Percentiles rank a stretch among this genome's conserved stretches.
These are phyloP conservation scores for Nothophoma quercina DNA, from an alignment of 2,329 filamentous ascomycete genomes.

Conservation along the genomic window DNA sequence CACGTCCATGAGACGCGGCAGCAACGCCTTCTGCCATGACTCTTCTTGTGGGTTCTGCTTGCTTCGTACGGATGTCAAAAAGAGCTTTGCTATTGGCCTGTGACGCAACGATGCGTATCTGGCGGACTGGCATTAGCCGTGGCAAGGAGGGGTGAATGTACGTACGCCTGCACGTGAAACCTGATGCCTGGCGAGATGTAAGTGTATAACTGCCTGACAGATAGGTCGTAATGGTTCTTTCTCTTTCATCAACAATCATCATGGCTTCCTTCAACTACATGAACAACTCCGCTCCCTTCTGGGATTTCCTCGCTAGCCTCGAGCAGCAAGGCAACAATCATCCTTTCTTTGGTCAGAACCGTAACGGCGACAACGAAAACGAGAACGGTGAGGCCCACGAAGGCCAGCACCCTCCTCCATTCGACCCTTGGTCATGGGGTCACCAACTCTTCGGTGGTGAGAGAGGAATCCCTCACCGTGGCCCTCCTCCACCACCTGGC, in stretches of 20 bases:
- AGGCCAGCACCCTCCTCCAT: constrained; percentile 25
- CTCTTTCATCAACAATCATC: constrained; percentile 19
- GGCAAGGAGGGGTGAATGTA: constrained; percentile 35
- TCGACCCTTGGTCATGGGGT: constrained; percentile 47
- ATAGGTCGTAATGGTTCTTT: constrained; percentile 17
- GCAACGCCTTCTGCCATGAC: constrained; percentile 26
- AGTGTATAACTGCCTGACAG: constrained; percentile 36
- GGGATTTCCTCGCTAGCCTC: constrained; percentile 62
- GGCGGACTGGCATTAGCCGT: constrained; percentile 20
- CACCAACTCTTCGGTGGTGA: constrained; percentile 38
- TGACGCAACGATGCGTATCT: constrained; percentile 7
- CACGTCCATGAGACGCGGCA: constrained; percentile 26
- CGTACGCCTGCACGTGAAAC: constrained; percentile 40
- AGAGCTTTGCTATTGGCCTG: constrained; percentile 30
- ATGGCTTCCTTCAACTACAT: constrained; percentile 62
- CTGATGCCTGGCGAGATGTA: constrained; percentile 35
- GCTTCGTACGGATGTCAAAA: constrained; percentile 16
- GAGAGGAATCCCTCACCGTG: constrained; percentile 38
- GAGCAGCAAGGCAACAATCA: constrained; percentile 56
- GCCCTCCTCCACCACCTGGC: constrained; percentile 36
- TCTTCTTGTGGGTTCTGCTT: constrained; percentile 33
- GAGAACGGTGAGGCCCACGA: constrained; percentile 35
- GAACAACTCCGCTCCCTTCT: constrained; percentile 63
- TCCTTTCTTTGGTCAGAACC: constrained; percentile 52
- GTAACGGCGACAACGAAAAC: constrained; percentile 29